Percentiles rank a stretch among this genome's conserved stretches.
Conservation (phyloP, 495 filamentous ascomycete species). For the Aspergillus avenaceus region DNA sequence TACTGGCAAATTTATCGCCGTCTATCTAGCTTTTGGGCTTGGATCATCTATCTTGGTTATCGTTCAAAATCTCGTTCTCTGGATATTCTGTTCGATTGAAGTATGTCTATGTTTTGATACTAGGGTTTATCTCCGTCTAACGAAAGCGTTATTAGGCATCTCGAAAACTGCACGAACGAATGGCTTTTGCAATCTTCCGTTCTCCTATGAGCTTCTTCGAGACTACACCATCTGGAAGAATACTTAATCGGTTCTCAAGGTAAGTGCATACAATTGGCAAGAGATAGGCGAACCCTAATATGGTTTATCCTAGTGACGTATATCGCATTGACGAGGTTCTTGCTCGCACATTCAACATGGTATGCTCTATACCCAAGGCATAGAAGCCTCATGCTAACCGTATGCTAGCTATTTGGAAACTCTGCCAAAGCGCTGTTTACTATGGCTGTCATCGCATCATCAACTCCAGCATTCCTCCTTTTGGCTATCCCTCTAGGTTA, state of each 20-base stretch:
- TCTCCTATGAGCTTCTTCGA: conserved; percentile 99
- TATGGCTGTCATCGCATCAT: conserved; percentile 73
- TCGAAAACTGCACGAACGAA: conserved; percentile 92
- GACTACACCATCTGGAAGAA: conserved; percentile 94
- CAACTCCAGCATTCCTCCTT: conserved; percentile 76
- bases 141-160: conserved; percentile 59
- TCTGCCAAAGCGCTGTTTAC: conserved; percentile 80
- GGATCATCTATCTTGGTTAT: conserved; percentile 85
- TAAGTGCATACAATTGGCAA: conserved; percentile 26
- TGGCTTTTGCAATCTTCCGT: conserved; percentile 97
- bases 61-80: conserved; percentile 88
- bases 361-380: conserved; percentile 20
- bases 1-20: conserved; percentile 84
- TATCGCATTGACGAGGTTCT: conserved; percentile 95
- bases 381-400: conserved; percentile 19
- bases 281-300: background rate
- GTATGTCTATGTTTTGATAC: conserved; percentile 37
- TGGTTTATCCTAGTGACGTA: conserved; percentile 61
- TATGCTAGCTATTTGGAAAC: conserved; percentile 75
- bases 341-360: conserved; percentile 86
- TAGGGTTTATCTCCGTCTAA: background rate
- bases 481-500: conserved; percentile 76
- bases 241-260: conserved; percentile 95
- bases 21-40: conserved; percentile 91
- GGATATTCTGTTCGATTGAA: conserved; percentile 99